A percentile compares a stretch with the other conserved stretches of the same genome.
phyloP scores from a whole-genome alignment of 257 asterid genomes.

The Coffea canephora region DNA sequence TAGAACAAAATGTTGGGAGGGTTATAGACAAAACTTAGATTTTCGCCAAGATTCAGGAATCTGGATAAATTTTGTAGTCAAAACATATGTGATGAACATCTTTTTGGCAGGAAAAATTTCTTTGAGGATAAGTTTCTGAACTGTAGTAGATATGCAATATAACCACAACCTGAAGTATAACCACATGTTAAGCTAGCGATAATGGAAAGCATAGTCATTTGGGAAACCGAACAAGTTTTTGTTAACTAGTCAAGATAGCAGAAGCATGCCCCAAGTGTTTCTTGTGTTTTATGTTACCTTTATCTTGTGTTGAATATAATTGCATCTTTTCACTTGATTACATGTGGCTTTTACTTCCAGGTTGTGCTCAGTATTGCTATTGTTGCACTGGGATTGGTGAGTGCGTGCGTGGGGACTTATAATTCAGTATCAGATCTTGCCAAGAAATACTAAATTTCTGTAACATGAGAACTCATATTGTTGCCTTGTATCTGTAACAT shows the following conservation, averaged over 20 bases:
- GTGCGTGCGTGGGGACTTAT: constrained; percentile 63
- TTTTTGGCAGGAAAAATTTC: not conserved
- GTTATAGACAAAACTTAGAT: not conserved
- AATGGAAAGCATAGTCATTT: not conserved
- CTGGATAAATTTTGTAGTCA: not conserved
- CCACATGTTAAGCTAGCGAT: not conserved
- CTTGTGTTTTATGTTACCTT: not conserved
- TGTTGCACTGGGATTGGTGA: constrained; percentile 49
- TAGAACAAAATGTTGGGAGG: not conserved
- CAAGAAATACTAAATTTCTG: constrained; percentile 27
- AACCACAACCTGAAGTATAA: not conserved
- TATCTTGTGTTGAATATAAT: not conserved
- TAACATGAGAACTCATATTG: not conserved
- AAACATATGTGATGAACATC: not conserved
- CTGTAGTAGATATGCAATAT: not conserved
- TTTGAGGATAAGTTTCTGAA: not conserved
- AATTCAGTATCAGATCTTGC: constrained; percentile 47
- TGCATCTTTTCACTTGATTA: not conserved
- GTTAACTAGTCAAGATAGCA: too few relatives aligned
- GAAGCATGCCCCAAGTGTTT: not conserved
- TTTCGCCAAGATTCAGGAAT: not conserved
- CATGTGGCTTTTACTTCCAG: constrained; percentile 24
- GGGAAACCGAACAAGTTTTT: not conserved
- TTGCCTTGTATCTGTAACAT: not conserved
- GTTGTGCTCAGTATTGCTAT: constrained; percentile 26